Percentiles rank a stretch among this genome's conserved stretches.
phyloP scores from a whole-genome alignment of 2,329 filamentous ascomycete genomes.

The Aureobasidium lini region DNA sequence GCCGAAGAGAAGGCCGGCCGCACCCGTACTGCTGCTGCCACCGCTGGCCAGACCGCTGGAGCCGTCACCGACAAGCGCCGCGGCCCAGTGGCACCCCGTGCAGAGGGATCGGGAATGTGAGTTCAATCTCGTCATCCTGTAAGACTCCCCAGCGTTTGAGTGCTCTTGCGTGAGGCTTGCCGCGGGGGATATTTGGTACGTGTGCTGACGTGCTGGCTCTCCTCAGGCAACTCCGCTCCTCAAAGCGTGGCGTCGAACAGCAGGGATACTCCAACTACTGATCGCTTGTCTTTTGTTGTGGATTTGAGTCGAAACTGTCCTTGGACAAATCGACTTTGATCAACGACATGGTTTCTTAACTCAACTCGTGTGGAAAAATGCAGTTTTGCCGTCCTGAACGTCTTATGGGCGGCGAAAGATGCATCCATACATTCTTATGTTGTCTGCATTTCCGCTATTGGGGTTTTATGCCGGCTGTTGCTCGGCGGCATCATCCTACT shows the following conservation, averaged over 20 bases:
- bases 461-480: neutral
- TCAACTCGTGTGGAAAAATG: conserved; percentile 32
- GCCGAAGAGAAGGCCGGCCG: conserved; percentile 70
- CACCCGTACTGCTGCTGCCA: conserved; percentile 47
- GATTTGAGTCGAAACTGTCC: neutral
- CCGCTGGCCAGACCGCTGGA: conserved; percentile 51
- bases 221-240: conserved; percentile 45
- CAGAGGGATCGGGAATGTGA: conserved; percentile 96
- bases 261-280: conserved; percentile 42
- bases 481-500: conserved; percentile 1
- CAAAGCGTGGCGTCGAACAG: conserved; percentile 44
- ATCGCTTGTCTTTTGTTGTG: conserved; percentile 19
- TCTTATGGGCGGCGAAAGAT: conserved; percentile 31
- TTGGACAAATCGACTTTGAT: neutral
- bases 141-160: conserved; percentile 68
- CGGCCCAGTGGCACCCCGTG: conserved; percentile 67
- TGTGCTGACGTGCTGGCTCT: conserved; percentile 36
- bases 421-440: conserved; percentile 15
- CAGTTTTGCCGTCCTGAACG: conserved; percentile 35
- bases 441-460: conserved; percentile 15
- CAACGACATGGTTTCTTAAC: conserved; percentile 26
- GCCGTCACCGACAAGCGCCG: conserved; percentile 59
- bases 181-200: conserved; percentile 53
- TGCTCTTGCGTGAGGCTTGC: conserved; percentile 68
- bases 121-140: conserved; percentile 63